Conservation (phyloP, 2,329 filamentous ascomycete genomes). For the Phialocephala sp. region DNA sequence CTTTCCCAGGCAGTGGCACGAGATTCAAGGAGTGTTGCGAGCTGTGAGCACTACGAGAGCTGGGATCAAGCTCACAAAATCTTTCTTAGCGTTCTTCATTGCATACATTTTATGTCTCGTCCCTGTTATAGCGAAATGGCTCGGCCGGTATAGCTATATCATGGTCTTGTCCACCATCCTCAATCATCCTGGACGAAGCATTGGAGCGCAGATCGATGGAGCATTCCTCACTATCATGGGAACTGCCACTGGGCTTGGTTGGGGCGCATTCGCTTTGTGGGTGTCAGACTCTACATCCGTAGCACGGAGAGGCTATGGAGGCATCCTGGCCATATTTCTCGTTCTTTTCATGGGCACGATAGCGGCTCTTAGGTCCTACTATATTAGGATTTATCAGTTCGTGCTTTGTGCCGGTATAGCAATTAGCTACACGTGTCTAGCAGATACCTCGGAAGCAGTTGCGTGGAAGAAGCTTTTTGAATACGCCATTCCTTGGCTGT, state of each 20-base stretch:
- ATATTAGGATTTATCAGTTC: constrained; percentile 60
- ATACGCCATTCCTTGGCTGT: constrained; percentile 61
- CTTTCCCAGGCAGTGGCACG: constrained; percentile 54
- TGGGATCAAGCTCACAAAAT: constrained; percentile 58
- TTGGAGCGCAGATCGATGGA: constrained; percentile 64
- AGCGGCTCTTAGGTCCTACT: constrained; percentile 60
- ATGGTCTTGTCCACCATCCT: constrained; percentile 62
- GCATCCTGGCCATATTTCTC: constrained; percentile 60
- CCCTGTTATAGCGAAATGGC: constrained; percentile 52
- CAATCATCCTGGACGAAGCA: constrained; percentile 61
- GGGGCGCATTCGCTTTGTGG: constrained; percentile 59
- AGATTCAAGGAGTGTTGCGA: constrained; percentile 48
- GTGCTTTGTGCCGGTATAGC: constrained; percentile 61
- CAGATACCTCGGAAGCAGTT: constrained; percentile 53
- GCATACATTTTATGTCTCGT: constrained; percentile 62
- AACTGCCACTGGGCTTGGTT: constrained; percentile 58
- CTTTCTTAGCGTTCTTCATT: constrained; percentile 61
- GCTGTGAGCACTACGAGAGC: constrained; percentile 54
- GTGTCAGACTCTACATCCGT: constrained; percentile 56
- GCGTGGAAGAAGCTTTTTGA: constrained; percentile 56
- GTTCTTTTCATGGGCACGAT: constrained; percentile 57
- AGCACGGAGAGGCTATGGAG: constrained; percentile 56
- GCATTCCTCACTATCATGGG: constrained; percentile 58
- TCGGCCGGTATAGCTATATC: constrained; percentile 61
- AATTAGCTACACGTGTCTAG: constrained; percentile 58